Evolutionary conservation across 495 filamentous ascomycete species (phyloP), one percentile per base, ranked within the genome.

Genomic region (Wilcoxina mikolae): DNA sequence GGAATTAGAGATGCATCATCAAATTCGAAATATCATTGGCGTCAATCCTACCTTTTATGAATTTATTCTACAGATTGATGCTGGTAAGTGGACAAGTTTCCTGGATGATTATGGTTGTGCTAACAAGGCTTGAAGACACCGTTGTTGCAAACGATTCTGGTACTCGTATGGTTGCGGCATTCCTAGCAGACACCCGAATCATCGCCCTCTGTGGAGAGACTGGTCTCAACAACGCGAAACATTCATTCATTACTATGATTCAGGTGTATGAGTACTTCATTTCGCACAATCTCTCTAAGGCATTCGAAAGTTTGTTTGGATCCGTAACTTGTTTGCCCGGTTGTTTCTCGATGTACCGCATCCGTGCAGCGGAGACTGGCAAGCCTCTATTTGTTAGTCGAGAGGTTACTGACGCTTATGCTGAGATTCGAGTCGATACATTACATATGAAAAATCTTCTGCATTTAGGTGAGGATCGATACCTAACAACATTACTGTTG

Each of bases 211-310:
- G 91, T 70, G 91, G 91, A 60, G 91, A 98, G 67, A 98, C 91
- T 3, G 93, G 84, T 73, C 74, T 96, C 56, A 84, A 94, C 68
- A 98, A 98, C 60, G 89, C 95, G 69, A 83, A 95, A 60, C 72
- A 81, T 20, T 88, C 80, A 60, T 96, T 89, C 87, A 93, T 87
- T 86, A 98, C 93, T 9, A 98, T 98, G 91, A 98, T 98, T 65
- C 91, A 98, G 68, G 91, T 95, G 54, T 95, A 95, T 70, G 89
- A 95, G 69, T 95, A 95, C 72, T 95, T 84, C 68, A 95, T 95
- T 66, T 94, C 88, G 20, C 89, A 95, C 74, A 82, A 95, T 69
- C 70, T 95, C 57, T 71, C 88, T 31, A 95, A 95, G 73, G 85
- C 89, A 53, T 95, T 95, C 60, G 89, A 95, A 69, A 94, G 87